Conservation (phyloP, 1,284 basidiomycete genomes). For the Meira nashicola region DNA sequence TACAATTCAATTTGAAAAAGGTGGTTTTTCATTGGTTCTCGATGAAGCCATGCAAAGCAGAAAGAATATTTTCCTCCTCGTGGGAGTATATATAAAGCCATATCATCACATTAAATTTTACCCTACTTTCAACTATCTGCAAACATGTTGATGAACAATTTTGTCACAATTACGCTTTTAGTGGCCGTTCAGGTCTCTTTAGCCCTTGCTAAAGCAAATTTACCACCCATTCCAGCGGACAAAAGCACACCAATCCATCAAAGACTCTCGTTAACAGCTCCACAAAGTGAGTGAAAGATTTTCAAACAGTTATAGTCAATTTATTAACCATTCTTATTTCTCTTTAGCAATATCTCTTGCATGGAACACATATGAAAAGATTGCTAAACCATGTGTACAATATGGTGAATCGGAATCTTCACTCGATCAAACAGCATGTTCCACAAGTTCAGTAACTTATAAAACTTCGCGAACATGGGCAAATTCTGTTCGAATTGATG, state of each 20-base stretch:
- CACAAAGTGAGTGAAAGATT: constrained; percentile 13
- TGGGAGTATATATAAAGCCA: no score
- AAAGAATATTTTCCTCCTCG: no score
- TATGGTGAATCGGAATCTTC: constrained; percentile 20
- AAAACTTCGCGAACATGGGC: constrained; percentile 33
- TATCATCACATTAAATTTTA: no score
- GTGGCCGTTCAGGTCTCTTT: no score
- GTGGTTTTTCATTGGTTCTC: no score
- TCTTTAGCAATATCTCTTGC: constrained; percentile 25
- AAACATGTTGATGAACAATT: no score
- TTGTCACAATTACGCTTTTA: no score
- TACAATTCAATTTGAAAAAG: no score
- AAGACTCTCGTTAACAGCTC: constrained; percentile 21
- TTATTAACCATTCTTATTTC: not conserved
- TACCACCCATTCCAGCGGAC: constrained; percentile 18
- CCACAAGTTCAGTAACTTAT: constrained; percentile 26
- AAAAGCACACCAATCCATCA: constrained; percentile 32
- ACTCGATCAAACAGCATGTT: constrained; percentile 19
- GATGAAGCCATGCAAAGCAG: no score
- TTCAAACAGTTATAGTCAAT: not conserved
- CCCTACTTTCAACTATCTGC: no score
- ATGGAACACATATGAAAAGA: constrained; percentile 34
- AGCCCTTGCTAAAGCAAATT: no score
- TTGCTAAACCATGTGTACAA: constrained; percentile 21
- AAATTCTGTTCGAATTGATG: constrained; percentile 25